phyloP scores from a whole-genome alignment of 768 basidiomycete genomes.

The Pholiota microspora region DNA sequence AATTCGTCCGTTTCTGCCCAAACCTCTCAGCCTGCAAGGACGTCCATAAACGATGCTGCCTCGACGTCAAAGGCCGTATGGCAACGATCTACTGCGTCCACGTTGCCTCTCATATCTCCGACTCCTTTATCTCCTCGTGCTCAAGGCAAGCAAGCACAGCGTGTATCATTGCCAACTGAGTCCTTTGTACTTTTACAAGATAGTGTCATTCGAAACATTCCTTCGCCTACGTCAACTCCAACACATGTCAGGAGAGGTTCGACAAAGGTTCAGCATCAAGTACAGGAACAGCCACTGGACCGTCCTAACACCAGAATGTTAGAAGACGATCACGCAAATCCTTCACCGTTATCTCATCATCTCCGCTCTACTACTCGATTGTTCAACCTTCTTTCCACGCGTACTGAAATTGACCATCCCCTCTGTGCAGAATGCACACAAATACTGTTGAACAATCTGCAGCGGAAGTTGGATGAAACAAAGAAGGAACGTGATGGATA shows the following conservation, averaged over 20 bases:
- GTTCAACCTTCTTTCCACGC: constrained; percentile 73
- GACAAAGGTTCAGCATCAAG: constrained; percentile 31
- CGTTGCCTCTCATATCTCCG: constrained; percentile 28
- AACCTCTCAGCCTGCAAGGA: constrained; percentile 28
- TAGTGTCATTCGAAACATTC: constrained; percentile 71
- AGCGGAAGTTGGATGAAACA: constrained; percentile 83
- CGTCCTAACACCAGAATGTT: constrained; percentile 29
- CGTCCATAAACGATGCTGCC: constrained; percentile 44
- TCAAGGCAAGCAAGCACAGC: constrained; percentile 61
- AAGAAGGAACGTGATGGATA: constrained; percentile 92
- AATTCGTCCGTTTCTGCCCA: constrained; percentile 34
- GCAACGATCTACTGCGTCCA: constrained; percentile 51
- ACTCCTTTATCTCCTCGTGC: constrained; percentile 50
- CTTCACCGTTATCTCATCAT: constrained; percentile 76
- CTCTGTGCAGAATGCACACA: constrained; percentile 94
- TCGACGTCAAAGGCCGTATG: constrained; percentile 59
- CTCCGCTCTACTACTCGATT: constrained; percentile 72
- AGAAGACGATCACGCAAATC: constrained; percentile 57
- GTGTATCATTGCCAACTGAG: constrained; percentile 66
- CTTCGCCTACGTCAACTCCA: constrained; percentile 44
- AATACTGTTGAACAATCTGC: constrained; percentile 70
- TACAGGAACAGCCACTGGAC: constrained; percentile 25
- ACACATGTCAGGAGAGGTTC: constrained; percentile 40
- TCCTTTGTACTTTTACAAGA: constrained; percentile 92
- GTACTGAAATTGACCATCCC: constrained; percentile 87